Conservation (phyloP, 1,284 basidiomycete genomes). For the Omphalotus olearius region DNA sequence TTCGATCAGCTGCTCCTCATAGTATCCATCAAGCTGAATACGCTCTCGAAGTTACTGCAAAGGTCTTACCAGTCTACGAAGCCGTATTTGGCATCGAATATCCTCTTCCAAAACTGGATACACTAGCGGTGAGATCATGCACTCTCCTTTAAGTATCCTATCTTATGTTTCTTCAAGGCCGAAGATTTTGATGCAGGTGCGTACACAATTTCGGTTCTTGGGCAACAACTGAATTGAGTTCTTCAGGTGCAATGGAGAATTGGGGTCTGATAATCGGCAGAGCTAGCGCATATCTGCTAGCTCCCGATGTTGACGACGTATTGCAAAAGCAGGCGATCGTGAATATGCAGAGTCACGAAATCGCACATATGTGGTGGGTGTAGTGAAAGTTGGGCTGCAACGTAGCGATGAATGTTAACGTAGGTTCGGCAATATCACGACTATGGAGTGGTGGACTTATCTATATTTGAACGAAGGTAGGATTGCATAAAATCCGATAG, state of each 20-base stretch:
- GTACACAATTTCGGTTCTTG: neutral
- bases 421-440: conserved; percentile 89
- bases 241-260: conserved; percentile 86
- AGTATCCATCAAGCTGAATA: conserved; percentile 79
- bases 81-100: conserved; percentile 88
- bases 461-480: conserved; percentile 80
- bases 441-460: conserved; percentile 94
- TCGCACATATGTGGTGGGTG: conserved; percentile 76
- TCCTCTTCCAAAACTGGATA: conserved; percentile 92
- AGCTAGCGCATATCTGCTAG: conserved; percentile 80
- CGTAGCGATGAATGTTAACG: conserved; percentile 3
- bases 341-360: conserved; percentile 78
- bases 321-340: conserved; percentile 80
- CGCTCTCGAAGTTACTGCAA: conserved; percentile 86
- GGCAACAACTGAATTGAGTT: neutral
- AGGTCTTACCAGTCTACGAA: conserved; percentile 91
- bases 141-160: neutral
- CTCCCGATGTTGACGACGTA: conserved; percentile 75
- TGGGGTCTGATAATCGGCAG: conserved; percentile 94
- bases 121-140: conserved; percentile 63
- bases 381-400: conserved; percentile 4
- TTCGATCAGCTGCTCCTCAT: conserved; percentile 67
- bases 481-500: neutral
- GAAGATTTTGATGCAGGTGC: conserved; percentile 84
- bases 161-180: conserved; percentile 36